Base-by-base conservation (phyloP, 2,329 filamentous ascomycete species). In the Colletotrichum sidae region DNA sequence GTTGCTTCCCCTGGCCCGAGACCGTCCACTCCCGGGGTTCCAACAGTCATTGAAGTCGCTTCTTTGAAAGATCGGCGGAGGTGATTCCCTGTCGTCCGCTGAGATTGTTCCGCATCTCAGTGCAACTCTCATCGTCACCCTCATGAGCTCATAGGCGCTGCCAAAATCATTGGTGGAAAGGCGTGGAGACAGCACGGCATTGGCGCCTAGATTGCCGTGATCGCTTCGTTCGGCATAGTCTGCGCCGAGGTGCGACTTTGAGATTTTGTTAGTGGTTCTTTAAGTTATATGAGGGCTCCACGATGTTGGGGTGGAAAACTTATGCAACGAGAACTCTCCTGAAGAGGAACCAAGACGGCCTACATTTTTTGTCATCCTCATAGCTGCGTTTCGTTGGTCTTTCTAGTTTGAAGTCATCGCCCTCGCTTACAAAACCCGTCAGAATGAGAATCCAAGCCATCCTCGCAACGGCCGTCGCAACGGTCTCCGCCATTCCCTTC, bases 401-500 rank as follows among this genome's bases (percentile, higher is more conserved):
- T 25, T 17, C 2, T 35, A 3, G 11, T 9, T 34, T 9, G 44
- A 10, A 33, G 17, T 35, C 25, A 2, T 9, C 11, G 4, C 6
- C 44, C 10, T 5, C 6, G 15, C n/a, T 13, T 25, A n/a, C 15
- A 2, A 8, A 11, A 8, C 15, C 34, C 6, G n/a, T 13, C n/a
- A 56, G 6, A 33, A 66, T 66, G 63, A 66, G 42, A 53, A 6
- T 57, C 4, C 52, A 25, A 33, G 33, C 47, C 2, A 35, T 33
- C 12, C 37, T 66, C 15, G 58, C 38, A 33, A 17, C 79, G 75
- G 52, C 78, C 75, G 76, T 50, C 13, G 17, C 58, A 12, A 13
- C 55, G 1, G 61, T 50, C 33, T 60, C 61, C 15, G 63, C 63
- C 33, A 17, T 34, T 13, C 47, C 58, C 5, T 15, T 57, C 5